These are phyloP conservation scores for Striga asiatica DNA, from an alignment of 257 asterid genomes.

Conservation along the genomic window DNA sequence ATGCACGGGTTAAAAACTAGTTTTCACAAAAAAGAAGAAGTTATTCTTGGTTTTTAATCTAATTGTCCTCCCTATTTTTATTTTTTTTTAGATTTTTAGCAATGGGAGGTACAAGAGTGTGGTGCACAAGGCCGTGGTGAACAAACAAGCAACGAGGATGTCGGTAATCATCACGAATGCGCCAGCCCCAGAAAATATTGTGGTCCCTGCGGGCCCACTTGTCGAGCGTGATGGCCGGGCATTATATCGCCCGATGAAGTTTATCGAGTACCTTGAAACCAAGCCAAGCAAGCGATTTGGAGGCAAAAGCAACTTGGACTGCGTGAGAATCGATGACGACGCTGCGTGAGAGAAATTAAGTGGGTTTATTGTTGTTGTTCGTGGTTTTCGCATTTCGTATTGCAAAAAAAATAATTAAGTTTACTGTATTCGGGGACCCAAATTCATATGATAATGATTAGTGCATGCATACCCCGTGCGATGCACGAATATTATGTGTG, in stretches of 20 bases:
- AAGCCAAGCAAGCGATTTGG: conserved; percentile 12
- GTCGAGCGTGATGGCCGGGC: conserved; percentile 17
- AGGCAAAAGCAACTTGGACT: background rate
- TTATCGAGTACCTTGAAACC: conserved; percentile 36
- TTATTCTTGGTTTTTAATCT: background rate
- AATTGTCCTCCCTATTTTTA: no score
- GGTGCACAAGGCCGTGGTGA: conserved; percentile 36
- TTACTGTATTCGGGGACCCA: no score
- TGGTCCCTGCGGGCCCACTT: conserved; percentile 33
- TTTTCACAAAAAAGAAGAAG: conserved; percentile 19
- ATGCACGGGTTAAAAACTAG: conserved; percentile 17
- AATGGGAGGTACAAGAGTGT: conserved; percentile 38
- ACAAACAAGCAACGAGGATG: conserved; percentile 13
- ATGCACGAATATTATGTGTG: no score
- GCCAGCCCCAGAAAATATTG: conserved; percentile 32
- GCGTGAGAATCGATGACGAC: background rate
- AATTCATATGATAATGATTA: no score
- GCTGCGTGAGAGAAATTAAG: no score
- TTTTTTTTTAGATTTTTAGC: conserved; percentile 16
- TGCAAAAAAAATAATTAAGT: no score
- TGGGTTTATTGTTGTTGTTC: no score
- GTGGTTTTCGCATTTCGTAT: no score
- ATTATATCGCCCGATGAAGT: conserved; percentile 30
- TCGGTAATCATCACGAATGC: conserved; percentile 44
- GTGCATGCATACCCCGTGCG: no score